Conservation (phyloP, 306 rosid species). For the Arachis hypogaea region DNA sequence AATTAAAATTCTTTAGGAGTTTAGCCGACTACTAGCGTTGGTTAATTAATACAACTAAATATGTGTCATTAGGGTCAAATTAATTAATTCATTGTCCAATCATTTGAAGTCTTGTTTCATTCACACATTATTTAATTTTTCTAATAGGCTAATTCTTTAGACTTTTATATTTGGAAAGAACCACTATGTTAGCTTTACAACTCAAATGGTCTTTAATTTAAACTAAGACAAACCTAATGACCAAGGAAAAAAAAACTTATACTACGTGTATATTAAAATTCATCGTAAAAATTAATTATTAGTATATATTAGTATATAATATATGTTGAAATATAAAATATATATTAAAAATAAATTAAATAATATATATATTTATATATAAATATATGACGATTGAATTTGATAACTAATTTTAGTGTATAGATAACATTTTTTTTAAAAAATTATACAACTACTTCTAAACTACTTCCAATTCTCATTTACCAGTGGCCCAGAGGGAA, state of each 20-base stretch:
- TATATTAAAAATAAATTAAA: too few species aligned
- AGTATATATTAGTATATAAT: too few species aligned
- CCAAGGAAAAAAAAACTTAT: background rate
- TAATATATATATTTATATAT: too few species aligned
- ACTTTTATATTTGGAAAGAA: constrained; percentile 6
- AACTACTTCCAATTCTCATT: background rate
- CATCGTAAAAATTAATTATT: too few species aligned
- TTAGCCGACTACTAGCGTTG: background rate
- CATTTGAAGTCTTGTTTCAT: constrained; percentile 19
- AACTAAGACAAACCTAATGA: background rate
- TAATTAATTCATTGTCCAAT: constrained; percentile 11
- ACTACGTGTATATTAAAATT: too few species aligned
- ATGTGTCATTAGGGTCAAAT: background rate
- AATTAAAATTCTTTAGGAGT: background rate
- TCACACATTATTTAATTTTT: background rate
- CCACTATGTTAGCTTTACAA: constrained; percentile 3
- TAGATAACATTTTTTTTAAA: too few species aligned
- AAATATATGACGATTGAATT: too few species aligned
- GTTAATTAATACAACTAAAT: background rate
- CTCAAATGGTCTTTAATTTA: background rate
- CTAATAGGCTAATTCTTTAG: background rate
- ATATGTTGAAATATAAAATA: too few species aligned
- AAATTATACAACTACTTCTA: background rate
- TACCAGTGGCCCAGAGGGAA: background rate
- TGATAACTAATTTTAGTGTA: too few species aligned